phyloP scores from a whole-genome alignment of 352 stramenopile genomes.

The Phytophthora meadii region DNA sequence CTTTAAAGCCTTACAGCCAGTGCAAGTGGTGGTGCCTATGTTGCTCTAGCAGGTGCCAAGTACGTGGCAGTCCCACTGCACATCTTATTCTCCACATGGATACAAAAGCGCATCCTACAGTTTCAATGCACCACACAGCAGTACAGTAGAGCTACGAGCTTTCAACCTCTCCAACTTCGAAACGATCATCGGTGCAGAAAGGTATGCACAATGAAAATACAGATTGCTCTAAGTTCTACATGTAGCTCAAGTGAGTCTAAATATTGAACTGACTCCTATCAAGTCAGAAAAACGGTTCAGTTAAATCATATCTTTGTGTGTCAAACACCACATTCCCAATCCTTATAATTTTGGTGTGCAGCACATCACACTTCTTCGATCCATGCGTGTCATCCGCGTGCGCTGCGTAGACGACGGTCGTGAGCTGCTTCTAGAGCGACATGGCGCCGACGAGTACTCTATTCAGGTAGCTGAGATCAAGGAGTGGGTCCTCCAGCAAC shows the following conservation, averaged over 20 bases:
- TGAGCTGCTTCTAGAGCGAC: constrained; percentile 59
- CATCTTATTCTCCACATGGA: constrained; percentile 30
- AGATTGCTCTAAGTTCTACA: too few relatives aligned
- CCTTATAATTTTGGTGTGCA: too few relatives aligned
- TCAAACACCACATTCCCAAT: constrained; percentile 6
- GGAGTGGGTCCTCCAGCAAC: constrained; percentile 46
- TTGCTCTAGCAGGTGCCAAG: constrained; percentile 5
- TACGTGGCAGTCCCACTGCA: constrained; percentile 30
- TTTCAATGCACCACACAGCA: neutral
- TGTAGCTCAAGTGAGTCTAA: too few relatives aligned
- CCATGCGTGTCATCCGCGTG: constrained; percentile 50
- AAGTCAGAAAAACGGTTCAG: constrained; percentile 31
- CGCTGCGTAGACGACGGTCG: constrained; percentile 60
- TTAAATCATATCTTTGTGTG: constrained; percentile 14
- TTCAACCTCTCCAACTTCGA: neutral
- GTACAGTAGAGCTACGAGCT: neutral
- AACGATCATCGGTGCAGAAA: neutral
- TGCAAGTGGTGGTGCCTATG: neutral
- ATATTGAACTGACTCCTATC: constrained; percentile 4
- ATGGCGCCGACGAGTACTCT: constrained; percentile 44
- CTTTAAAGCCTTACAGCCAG: neutral
- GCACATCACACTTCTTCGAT: constrained; percentile 7
- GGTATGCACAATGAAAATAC: too few relatives aligned
- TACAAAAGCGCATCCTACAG: constrained; percentile 13
- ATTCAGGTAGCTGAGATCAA: constrained; percentile 63